These are phyloP conservation scores for Populus trichocarpa DNA, from an alignment of 441 rosid species.

Conservation along the genomic window DNA sequence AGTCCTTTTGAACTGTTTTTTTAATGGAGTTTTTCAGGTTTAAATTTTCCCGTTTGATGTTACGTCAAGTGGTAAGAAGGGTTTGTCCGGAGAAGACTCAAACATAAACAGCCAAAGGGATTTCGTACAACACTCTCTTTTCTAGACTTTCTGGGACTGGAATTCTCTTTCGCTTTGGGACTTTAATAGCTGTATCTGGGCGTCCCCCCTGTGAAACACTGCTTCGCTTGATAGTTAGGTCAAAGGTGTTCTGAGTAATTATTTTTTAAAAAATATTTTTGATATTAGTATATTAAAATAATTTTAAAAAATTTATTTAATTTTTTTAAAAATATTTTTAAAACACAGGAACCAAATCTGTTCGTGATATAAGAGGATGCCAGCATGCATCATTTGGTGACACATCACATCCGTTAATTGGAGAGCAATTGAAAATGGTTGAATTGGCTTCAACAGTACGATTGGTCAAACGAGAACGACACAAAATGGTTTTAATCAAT, in stretches of 20 bases:
- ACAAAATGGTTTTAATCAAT: slow-evolving; percentile 10
- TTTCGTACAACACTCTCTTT: too few relatives aligned
- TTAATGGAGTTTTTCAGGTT: neutral
- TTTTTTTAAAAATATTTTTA: too few relatives aligned
- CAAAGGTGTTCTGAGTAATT: too few relatives aligned
- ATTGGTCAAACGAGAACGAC: neutral
- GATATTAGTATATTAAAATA: too few relatives aligned
- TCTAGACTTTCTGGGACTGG: too few relatives aligned
- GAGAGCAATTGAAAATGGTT: neutral
- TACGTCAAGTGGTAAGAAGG: neutral
- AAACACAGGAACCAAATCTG: too few relatives aligned
- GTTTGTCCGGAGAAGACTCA: neutral
- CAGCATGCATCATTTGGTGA: neutral
- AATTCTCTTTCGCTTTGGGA: neutral
- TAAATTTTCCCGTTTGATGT: neutral
- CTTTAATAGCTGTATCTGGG: neutral
- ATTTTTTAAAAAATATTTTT: too few relatives aligned
- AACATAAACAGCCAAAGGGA: too few relatives aligned
- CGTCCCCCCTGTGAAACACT: neutral
- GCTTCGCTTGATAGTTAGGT: neutral
- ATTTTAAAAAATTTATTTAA: too few relatives aligned
- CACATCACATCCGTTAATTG: neutral
- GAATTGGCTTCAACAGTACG: neutral
- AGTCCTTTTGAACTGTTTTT: neutral
- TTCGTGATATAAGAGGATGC: neutral